phyloP scores from a whole-genome alignment of 2,329 filamentous ascomycete species.

The Leptosphaerulina australis region DNA sequence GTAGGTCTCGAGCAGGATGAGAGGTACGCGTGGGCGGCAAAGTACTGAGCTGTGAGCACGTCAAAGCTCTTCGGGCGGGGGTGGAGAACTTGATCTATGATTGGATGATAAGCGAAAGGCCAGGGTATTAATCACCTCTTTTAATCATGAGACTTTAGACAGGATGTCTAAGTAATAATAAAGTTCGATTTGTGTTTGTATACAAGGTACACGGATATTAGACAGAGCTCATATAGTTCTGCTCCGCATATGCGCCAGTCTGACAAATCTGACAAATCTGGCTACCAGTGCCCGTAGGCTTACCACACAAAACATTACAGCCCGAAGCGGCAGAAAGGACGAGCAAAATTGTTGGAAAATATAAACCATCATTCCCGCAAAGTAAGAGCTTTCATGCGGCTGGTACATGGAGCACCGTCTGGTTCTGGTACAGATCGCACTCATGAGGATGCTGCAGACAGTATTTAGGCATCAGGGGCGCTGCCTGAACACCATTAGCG shows the following conservation, averaged over 20 bases:
- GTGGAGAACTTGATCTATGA: neutral
- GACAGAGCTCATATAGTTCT: no score
- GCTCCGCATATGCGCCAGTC: no score
- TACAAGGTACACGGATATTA: neutral
- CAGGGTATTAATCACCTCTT: neutral
- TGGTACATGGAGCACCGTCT: constrained; percentile 46
- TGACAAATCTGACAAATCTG: neutral
- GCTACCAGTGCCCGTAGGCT: neutral
- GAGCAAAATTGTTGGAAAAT: neutral
- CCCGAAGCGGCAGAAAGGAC: neutral
- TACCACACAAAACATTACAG: neutral
- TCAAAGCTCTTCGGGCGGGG: neutral
- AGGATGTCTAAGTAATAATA: neutral
- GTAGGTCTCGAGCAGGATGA: constrained; percentile 16
- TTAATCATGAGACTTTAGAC: neutral
- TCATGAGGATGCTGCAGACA: constrained; percentile 64
- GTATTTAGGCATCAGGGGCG: constrained; percentile 62
- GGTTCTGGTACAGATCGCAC: constrained; percentile 62
- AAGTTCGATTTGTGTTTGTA: neutral
- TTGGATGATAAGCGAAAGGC: constrained; percentile 8
- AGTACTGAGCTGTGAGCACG: constrained; percentile 16
- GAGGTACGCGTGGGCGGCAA: constrained; percentile 18
- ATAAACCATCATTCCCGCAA: neutral
- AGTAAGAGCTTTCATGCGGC: neutral
- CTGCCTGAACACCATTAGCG: constrained; percentile 59